Percentiles rank a stretch among this genome's conserved stretches.
Conservation (phyloP, 164 flowering plant species). For the Magnolia officinalis region DNA sequence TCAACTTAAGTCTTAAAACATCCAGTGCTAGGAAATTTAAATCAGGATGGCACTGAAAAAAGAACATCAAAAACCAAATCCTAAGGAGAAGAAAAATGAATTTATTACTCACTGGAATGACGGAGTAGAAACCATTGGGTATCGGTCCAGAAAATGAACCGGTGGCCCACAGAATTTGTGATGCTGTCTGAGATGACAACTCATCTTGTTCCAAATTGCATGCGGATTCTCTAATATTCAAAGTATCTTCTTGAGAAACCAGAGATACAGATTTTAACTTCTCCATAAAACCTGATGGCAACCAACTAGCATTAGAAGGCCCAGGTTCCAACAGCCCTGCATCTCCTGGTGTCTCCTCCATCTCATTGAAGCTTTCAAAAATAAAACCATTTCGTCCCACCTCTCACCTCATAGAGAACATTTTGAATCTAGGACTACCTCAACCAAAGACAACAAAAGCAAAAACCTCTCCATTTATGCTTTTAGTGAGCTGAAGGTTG, state of each 20-base stretch:
- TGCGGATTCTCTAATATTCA: constrained; percentile 34
- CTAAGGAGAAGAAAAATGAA: background rate
- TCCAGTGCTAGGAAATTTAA: too few relatives aligned
- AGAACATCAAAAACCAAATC: background rate
- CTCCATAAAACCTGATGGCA: constrained; percentile 72
- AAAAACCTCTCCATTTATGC: constrained; percentile 5
- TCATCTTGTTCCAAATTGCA: constrained; percentile 42
- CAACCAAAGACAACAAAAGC: constrained; percentile 7
- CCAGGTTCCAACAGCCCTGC: constrained; percentile 59
- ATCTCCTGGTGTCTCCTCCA: constrained; percentile 83
- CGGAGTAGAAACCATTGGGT: constrained; percentile 92
- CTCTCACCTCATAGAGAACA: constrained; percentile 46
- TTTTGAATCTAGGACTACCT: constrained; percentile 11
- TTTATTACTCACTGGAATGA: constrained; percentile 62
- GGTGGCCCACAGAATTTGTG: constrained; percentile 83
- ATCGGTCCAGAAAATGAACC: constrained; percentile 81
- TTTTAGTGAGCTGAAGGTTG: constrained; percentile 11
- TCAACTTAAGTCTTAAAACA: too few relatives aligned
- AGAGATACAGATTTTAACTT: constrained; percentile 71
- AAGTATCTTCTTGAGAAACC: constrained; percentile 46
- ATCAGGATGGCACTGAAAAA: too few relatives aligned
- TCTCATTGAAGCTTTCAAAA: constrained; percentile 37
- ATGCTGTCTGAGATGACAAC: constrained; percentile 51
- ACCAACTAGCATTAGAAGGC: constrained; percentile 64
- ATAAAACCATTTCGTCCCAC: constrained; percentile 59